Evolutionary conservation across 305 asterid genomes (phyloP).

Genomic region (Fraxinus paxiana): DNA sequence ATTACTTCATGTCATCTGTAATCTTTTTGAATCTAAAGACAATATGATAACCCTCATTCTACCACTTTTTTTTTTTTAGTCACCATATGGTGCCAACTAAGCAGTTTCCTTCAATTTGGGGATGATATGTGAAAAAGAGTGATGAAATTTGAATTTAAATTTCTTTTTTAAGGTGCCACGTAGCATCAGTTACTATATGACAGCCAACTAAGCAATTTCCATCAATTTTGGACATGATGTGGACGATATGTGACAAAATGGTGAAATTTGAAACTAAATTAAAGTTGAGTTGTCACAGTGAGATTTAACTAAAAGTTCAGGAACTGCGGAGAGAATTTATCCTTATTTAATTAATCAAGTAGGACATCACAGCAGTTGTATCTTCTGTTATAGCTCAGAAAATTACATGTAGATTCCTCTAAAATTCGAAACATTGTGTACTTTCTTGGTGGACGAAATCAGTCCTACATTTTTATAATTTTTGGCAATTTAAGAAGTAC

Average conservation of each 20-base stretch:
- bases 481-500: neutral
- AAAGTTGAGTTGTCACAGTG: neutral
- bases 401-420: conserved; percentile 15
- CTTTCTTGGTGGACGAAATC: neutral
- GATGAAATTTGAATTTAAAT: neutral
- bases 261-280: neutral
- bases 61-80: neutral
- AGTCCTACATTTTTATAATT: neutral
- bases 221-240: neutral
- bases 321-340: neutral
- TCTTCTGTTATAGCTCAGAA: neutral
- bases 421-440: neutral
- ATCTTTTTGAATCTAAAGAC: neutral
- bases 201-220: neutral
- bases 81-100: neutral
- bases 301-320: neutral
- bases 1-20: neutral
- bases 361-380: neutral
- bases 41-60: neutral
- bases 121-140: neutral
- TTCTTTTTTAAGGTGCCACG: neutral
- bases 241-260: neutral
- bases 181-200: neutral
- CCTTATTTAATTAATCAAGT: neutral
- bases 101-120: neutral